phyloP scores from a whole-genome alignment of 441 rosid species.

The Syzygium malaccense region DNA sequence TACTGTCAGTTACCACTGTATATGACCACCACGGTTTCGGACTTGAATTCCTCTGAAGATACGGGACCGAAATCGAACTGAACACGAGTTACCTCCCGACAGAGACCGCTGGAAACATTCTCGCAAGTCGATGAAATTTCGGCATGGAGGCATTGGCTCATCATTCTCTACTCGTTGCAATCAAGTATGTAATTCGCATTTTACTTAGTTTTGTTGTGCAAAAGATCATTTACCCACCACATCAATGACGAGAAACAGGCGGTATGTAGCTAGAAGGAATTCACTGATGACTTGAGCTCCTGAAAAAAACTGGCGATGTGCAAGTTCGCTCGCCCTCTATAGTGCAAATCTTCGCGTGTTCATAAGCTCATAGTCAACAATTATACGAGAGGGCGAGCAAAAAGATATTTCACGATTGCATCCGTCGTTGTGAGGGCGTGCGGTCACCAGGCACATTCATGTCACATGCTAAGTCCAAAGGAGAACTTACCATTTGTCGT shows the following conservation, averaged over 20 bases:
- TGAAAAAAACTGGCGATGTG: background rate
- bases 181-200: background rate
- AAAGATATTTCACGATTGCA: background rate
- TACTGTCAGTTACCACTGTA: background rate
- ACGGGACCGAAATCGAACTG: background rate
- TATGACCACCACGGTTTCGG: background rate
- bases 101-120: background rate
- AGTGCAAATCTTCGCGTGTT: background rate
- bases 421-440: background rate
- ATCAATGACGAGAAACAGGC: background rate
- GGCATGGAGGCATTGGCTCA: background rate
- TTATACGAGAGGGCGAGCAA: background rate
- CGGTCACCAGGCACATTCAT: background rate
- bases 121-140: background rate
- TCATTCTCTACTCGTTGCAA: background rate
- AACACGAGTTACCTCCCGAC: background rate
- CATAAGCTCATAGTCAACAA: background rate
- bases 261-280: background rate
- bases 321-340: background rate
- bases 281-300: background rate
- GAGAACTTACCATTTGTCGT: background rate
- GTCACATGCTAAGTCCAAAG: background rate
- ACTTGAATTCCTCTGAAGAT: background rate
- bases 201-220: background rate
- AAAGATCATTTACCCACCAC: background rate